Percentiles rank a stretch among this genome's conserved stretches.
phyloP scores from a whole-genome alignment of 129 eudicot species.

The Flaveria sonorensis region DNA sequence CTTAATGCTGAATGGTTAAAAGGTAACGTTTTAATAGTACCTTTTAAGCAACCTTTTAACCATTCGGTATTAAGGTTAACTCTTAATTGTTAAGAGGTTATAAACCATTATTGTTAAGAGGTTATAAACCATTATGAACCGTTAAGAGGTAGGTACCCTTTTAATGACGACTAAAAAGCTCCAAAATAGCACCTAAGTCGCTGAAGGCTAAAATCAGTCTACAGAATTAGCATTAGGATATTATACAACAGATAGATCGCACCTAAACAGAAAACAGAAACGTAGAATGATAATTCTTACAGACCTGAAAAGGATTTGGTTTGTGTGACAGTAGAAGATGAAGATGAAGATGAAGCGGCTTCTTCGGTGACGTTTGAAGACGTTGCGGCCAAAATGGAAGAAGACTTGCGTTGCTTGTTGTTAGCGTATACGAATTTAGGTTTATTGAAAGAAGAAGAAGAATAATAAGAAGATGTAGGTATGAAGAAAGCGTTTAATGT shows the following conservation, averaged over 20 bases:
- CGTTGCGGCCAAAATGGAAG: slow-evolving; percentile 39
- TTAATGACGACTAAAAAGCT: too few relatives aligned
- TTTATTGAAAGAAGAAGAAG: slow-evolving; percentile 26
- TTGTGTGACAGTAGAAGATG: slow-evolving; percentile 33
- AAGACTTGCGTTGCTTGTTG: slow-evolving; percentile 22
- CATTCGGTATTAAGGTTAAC: too few relatives aligned
- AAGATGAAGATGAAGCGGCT: slow-evolving; percentile 16
- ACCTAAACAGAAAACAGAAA: slow-evolving; percentile 9
- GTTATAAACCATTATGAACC: too few relatives aligned
- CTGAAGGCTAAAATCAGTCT: not conserved
- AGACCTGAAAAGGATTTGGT: slow-evolving; percentile 49
- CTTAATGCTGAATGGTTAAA: too few relatives aligned
- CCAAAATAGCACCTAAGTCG: too few relatives aligned
- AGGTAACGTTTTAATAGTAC: too few relatives aligned
- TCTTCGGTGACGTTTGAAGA: slow-evolving; percentile 32
- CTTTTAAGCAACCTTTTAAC: too few relatives aligned
- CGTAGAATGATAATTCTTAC: not conserved
- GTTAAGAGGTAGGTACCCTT: too few relatives aligned
- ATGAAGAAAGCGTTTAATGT: slow-evolving; percentile 20
- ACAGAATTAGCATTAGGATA: not conserved
- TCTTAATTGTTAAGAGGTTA: too few relatives aligned
- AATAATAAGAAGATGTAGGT: not conserved
- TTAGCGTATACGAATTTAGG: slow-evolving; percentile 22
- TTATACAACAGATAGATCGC: too few relatives aligned
- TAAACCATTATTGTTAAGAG: too few relatives aligned